A percentile compares a stretch with the other conserved stretches of the same genome.
Conservation (phyloP, 768 basidiomycete genomes). For the Rhizopogon rudus region DNA sequence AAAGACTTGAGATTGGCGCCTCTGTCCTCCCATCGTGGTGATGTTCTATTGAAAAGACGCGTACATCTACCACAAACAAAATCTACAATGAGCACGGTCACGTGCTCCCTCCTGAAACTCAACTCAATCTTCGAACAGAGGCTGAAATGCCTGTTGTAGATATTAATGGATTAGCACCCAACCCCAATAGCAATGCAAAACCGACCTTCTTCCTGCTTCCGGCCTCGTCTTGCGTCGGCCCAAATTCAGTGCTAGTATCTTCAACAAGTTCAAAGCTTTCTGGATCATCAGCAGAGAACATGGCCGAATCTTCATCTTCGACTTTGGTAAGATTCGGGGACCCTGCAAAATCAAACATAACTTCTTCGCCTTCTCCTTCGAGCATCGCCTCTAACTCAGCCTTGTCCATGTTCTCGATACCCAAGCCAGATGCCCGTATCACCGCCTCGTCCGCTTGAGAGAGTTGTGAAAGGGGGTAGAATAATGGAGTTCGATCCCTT, state of each 20-base stretch:
- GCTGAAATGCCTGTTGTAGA: slow-evolving; percentile 21
- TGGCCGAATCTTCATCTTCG: slow-evolving; percentile 1
- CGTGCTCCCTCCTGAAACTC: slow-evolving; percentile 9
- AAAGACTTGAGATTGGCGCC: slow-evolving; percentile 43
- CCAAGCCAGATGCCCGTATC: slow-evolving; percentile 58
- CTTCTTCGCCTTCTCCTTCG: slow-evolving; percentile 30
- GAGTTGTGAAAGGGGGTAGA: slow-evolving; percentile 54
- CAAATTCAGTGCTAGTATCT: slow-evolving; percentile 20
- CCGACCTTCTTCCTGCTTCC: slow-evolving; percentile 21
- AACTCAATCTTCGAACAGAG: slow-evolving; percentile 27
- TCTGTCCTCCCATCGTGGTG: slow-evolving; percentile 16
- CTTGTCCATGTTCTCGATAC: slow-evolving; percentile 59
- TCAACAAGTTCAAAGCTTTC: slow-evolving; percentile 26
- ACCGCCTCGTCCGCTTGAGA: slow-evolving; percentile 49
- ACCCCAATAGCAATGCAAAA: background rate
- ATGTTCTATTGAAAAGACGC: slow-evolving; percentile 17
- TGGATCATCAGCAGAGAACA: background rate
- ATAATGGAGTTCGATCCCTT: slow-evolving; percentile 25
- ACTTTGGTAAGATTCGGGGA: background rate
- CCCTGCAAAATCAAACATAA: slow-evolving; percentile 16
- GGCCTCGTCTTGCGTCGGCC: slow-evolving; percentile 24
- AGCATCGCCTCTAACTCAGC: slow-evolving; percentile 51
- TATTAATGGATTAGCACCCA: background rate
- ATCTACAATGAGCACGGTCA: slow-evolving; percentile 22
- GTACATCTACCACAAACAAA: slow-evolving; percentile 6